Percentiles rank a stretch among this genome's conserved stretches.
These are phyloP conservation scores for Moniliella sp. DNA, from an alignment of 1,284 basidiomycete species.

Conservation along the genomic window DNA sequence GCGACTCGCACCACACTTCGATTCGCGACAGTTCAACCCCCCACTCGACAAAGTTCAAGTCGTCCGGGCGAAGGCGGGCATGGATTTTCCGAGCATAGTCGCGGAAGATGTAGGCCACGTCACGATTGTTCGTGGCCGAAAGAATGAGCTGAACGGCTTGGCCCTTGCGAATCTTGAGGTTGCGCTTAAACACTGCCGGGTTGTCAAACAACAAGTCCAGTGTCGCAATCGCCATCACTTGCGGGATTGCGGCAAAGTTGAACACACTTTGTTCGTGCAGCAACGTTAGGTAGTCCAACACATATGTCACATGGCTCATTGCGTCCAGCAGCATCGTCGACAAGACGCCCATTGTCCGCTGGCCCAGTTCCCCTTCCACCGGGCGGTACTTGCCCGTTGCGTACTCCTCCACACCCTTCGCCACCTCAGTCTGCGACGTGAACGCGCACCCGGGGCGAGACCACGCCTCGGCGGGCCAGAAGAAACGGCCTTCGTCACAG, in stretches of 20 bases:
- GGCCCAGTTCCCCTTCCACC: constrained; percentile 12
- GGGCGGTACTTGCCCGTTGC: constrained; percentile 9
- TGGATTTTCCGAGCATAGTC: constrained; percentile 65
- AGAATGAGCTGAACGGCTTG: constrained; percentile 78
- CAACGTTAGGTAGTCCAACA: constrained; percentile 69
- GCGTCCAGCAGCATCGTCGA: constrained; percentile 77
- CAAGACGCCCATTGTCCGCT: constrained; percentile 19
- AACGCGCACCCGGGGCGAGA: constrained; percentile 7
- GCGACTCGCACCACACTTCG: constrained; percentile 26
- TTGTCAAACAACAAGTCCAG: constrained; percentile 82
- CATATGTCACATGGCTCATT: constrained; percentile 59
- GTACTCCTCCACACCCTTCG: constrained; percentile 19
- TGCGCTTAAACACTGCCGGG: constrained; percentile 60
- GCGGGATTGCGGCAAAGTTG: constrained; percentile 88
- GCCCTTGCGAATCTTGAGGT: constrained; percentile 87
- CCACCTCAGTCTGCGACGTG: constrained; percentile 15
- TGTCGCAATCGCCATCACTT: constrained; percentile 87
- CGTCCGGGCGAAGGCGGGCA: constrained; percentile 51
- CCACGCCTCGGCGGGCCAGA: constrained; percentile 93
- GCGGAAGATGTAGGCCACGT: constrained; percentile 72
- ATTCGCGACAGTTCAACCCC: constrained; percentile 22
- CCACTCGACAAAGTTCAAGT: constrained; percentile 51
- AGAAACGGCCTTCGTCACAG: constrained; percentile 58
- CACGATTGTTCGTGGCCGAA: constrained; percentile 67
- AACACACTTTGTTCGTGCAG: constrained; percentile 79